Conservation (phyloP, 1,139 yeast species). For the Candida sanyaensis region DNA sequence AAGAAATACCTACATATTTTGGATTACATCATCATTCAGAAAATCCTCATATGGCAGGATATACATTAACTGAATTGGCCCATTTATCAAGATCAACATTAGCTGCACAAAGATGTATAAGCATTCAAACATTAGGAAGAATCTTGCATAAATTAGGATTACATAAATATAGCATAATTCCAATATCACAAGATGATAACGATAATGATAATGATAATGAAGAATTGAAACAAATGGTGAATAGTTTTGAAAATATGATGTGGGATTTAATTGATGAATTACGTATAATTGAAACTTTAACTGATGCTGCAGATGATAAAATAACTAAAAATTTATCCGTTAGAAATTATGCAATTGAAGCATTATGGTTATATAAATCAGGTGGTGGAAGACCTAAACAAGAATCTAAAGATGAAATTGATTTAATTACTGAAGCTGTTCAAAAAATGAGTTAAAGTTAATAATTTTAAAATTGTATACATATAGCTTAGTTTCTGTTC, state of each 20-base stretch:
- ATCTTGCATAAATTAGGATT: conserved; percentile 78
- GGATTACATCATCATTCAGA: conserved; percentile 95
- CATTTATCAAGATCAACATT: conserved; percentile 78
- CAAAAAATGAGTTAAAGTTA: neutral
- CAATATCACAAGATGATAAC: conserved; percentile 27
- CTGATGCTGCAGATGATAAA: conserved; percentile 73
- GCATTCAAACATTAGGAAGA: conserved; percentile 86
- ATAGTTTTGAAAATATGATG: conserved; percentile 61
- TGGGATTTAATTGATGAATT: conserved; percentile 74
- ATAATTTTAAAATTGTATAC: conserved; percentile 5
- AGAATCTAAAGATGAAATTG: conserved; percentile 12
- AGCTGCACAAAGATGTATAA: conserved; percentile 83
- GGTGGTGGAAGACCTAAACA: conserved; percentile 60
- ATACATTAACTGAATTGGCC: conserved; percentile 79
- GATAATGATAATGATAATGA: conserved; percentile 41
- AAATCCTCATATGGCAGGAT: conserved; percentile 89
- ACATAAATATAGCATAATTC: conserved; percentile 55
- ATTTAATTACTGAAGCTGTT: conserved; percentile 14
- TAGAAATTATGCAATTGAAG: conserved; percentile 85
- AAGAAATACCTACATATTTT: conserved; percentile 48
- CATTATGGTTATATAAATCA: conserved; percentile 88
- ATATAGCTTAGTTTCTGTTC: neutral
- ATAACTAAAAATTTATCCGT: conserved; percentile 71
- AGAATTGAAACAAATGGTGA: conserved; percentile 37
- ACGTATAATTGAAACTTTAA: conserved; percentile 67